Evolutionary conservation across 2,329 filamentous ascomycete species (phyloP).

Genomic region (Talaromyces atroroseus): DNA sequence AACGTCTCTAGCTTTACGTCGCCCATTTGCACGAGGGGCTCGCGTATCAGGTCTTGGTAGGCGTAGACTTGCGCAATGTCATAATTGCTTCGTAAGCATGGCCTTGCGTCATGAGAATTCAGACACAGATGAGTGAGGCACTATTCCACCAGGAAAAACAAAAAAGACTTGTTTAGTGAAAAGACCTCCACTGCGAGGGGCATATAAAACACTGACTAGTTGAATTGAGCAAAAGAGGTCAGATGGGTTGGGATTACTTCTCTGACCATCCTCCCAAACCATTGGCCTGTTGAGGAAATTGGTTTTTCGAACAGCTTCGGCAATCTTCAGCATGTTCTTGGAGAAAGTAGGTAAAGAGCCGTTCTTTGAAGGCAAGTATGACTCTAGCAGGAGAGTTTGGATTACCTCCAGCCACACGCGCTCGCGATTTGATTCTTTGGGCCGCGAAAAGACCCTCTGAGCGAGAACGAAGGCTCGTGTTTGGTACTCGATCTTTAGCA

Average conservation of each 20-base stretch:
- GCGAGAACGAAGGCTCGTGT: slow-evolving; percentile 30
- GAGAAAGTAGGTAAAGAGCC: slow-evolving; percentile 1
- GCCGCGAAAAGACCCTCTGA: slow-evolving; percentile 23
- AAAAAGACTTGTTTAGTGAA: slow-evolving; percentile 15
- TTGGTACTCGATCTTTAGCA: slow-evolving; percentile 31
- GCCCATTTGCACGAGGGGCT: slow-evolving; percentile 16
- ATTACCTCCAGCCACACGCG: slow-evolving; percentile 28
- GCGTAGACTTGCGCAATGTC: slow-evolving; percentile 28
- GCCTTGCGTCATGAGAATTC: slow-evolving; percentile 20
- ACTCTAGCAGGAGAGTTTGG: slow-evolving; percentile 26
- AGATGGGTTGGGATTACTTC: slow-evolving; percentile 14
- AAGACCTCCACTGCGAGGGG: neutral
- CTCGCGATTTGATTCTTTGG: slow-evolving; percentile 21
- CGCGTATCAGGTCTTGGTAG: slow-evolving; percentile 3
- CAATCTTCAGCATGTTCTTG: slow-evolving; percentile 21
- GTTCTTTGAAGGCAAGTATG: slow-evolving; percentile 10
- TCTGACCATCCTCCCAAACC: slow-evolving; percentile 14
- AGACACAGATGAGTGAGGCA: slow-evolving; percentile 32
- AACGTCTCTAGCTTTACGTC: slow-evolving; percentile 26
- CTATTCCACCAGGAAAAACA: too few species aligned
- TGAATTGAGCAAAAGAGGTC: slow-evolving; percentile 26
- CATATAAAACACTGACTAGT: slow-evolving; percentile 26
- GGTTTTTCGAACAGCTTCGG: slow-evolving; percentile 15
- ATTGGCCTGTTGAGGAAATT: slow-evolving; percentile 23
- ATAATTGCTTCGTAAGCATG: slow-evolving; percentile 27